Evolutionary conservation across 495 filamentous ascomycete genomes (phyloP), one percentile per base, ranked within the genome.

Genomic region (Neurospora tetrasperma): DNA sequence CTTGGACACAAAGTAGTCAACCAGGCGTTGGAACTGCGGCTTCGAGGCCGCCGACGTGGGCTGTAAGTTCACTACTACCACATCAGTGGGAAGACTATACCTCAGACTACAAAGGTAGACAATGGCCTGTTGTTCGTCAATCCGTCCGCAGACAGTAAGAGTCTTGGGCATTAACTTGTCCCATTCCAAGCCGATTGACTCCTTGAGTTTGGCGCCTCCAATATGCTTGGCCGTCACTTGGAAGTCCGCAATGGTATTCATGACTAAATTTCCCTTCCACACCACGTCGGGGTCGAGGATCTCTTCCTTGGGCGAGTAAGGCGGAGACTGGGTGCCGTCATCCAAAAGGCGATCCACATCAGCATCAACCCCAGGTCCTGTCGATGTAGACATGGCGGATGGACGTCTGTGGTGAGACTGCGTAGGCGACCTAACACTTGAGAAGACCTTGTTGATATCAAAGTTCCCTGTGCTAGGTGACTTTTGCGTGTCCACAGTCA

Each of bases 261-360:
- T 97, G 35, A 85, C 80, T 27, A 98, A 79, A 44, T 84, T 90
- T 43, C 96, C 96, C 71, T 88, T 90, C 96, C 96, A 99, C 66
- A 94, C 84, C 35, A 86, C 83, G 42, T 95, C 92, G 38, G 89
- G 86, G 12, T 88, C 82, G 72, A 89, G 89, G 43, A 92, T 90
- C 68, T 89, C 88, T 5, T 77, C 31, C 31, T 74, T 82, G 0
- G 94, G 94, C 3, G 93, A 96, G 80, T 97, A 97, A 6, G 92
- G 90, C 7, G 93, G 92, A 10, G 93, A 95, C 23, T 94, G 91
- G 38, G 88, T 89, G n/a, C 88, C 87, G 66, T 94, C 94, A 73
- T 97, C 94, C 5, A 99, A 86, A 68, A 99, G 83, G 70, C 92
- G 88, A 80, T 99, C 96, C 54, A 99, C 94, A 73, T 99, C 96